Base-by-base conservation (phyloP, 1,139 yeast species). In the Debaryomyces subglobosus region DNA sequence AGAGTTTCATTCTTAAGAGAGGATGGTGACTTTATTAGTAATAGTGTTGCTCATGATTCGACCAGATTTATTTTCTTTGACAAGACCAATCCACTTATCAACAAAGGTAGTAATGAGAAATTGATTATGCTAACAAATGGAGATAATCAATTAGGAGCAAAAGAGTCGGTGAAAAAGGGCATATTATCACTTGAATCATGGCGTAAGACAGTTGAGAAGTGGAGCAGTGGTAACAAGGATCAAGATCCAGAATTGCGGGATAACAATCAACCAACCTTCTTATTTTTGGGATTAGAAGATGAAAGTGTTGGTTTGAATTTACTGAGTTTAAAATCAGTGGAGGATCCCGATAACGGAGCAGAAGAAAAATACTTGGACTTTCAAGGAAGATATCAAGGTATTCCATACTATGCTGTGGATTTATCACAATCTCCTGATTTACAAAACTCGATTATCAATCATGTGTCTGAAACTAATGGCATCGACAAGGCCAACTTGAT, bases 401-500 rank as follows among this genome's bases (percentile, higher is more conserved):
- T 78, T 3, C 91, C 97, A 1, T 82, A 82, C 58, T 91, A 81
- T 68, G 96, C 92, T 0, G 76, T 91, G 30, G 96, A 90, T 62
- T 70, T 87, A 38, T 70, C 85, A 4, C 59, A 63, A 20, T 50
- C 68, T 20, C 62, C 68, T 0, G 54, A 57, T 15, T 58, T 73
- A 35, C 54, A 57, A 2, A 50, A 63, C 4, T 49, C 61, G 15
- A 54, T 76, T 21, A 49, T 64, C 2, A 44, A 55, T 9, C 60
- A 57, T 44, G 57, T 67, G 2, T 48, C 57, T 43, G 47, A 48
- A 24, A 44, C 49, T 29, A 45, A 54, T n/a, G 51, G 53, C 16
- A 39, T 51, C 7, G 45, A 48, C 13, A 49, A 53, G 38, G 29
- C 56, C 42, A 48, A 50, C 2, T 54, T 64, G 46, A 69, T 62